A percentile compares a stretch with the other conserved stretches of the same genome.
These are phyloP conservation scores for Melampsora americana DNA, from an alignment of 1,284 basidiomycete genomes.

Conservation along the genomic window DNA sequence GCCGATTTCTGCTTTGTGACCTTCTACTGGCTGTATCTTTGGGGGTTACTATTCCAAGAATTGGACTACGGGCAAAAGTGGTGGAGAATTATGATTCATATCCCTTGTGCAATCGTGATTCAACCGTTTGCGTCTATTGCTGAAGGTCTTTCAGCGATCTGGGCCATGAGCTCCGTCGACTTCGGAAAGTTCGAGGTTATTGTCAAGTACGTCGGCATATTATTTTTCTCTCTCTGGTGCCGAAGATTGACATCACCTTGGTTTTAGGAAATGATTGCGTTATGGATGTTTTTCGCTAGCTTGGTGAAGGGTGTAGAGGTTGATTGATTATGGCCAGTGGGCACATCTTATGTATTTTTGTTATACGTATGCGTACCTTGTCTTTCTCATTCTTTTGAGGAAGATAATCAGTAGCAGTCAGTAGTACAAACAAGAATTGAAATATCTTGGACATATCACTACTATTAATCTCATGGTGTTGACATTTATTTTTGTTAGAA, in stretches of 20 bases:
- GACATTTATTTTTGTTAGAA: too few species aligned
- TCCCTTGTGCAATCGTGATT: constrained; percentile 51
- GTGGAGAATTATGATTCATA: constrained; percentile 38
- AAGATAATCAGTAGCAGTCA: too few species aligned
- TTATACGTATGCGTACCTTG: too few species aligned
- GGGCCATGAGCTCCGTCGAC: constrained; percentile 54
- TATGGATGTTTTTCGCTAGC: too few species aligned
- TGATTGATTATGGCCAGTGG: too few species aligned
- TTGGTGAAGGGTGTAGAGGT: too few species aligned
- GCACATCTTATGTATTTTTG: too few species aligned
- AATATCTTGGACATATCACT: too few species aligned
- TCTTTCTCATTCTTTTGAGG: too few species aligned
- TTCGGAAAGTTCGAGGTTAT: constrained; percentile 48
- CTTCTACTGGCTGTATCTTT: constrained; percentile 53
- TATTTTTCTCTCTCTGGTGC: neutral
- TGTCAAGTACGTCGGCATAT: constrained; percentile 40
- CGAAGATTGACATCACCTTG: neutral
- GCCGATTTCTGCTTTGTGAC: constrained; percentile 56
- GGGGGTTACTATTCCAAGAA: constrained; percentile 47
- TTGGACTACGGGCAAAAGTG: constrained; percentile 49
- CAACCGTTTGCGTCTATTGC: constrained; percentile 55
- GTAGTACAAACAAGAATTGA: too few species aligned
- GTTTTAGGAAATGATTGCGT: neutral
- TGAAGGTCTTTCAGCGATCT: constrained; percentile 55
- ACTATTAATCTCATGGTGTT: too few species aligned